These are phyloP conservation scores for Crithidia brevicula DNA, from an alignment of 208 protist species.

Conservation along the genomic window DNA sequence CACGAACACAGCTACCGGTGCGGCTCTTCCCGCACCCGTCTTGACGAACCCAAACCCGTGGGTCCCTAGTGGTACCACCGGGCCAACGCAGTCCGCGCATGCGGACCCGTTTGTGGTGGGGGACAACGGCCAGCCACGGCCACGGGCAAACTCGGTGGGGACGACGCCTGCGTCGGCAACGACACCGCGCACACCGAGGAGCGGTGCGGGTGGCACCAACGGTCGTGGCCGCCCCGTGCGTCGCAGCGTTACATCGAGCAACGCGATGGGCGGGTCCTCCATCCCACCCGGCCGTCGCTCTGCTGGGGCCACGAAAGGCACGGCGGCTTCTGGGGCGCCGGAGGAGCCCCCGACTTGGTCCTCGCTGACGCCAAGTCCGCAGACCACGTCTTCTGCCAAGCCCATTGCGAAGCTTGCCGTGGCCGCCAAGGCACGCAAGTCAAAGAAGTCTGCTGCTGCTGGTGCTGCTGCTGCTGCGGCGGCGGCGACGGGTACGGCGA, in stretches of 20 bases:
- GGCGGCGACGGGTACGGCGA: background rate
- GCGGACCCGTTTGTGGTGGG: constrained; percentile 4
- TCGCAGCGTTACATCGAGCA: background rate
- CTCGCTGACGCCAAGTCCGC: background rate
- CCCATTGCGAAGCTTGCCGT: background rate
- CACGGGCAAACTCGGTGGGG: background rate
- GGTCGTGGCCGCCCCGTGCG: background rate
- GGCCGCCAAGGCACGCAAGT: constrained; percentile 1
- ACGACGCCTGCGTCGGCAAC: background rate
- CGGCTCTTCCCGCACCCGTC: background rate
- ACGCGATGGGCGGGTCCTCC: background rate
- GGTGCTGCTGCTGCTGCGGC: background rate
- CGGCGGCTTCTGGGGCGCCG: background rate
- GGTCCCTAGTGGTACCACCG: constrained; percentile 1
- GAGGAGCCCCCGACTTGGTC: background rate
- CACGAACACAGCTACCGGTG: background rate
- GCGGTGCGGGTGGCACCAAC: background rate
- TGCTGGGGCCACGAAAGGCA: background rate
- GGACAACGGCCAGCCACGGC: background rate
- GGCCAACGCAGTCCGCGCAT: background rate
- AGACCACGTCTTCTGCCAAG: background rate
- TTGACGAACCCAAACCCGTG: constrained; percentile 23
- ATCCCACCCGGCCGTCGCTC: background rate
- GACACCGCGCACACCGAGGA: background rate
- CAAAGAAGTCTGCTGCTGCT: background rate